Base-by-base conservation (phyloP, 2,329 filamentous ascomycete genomes). In the Aspergillus fructus region DNA sequence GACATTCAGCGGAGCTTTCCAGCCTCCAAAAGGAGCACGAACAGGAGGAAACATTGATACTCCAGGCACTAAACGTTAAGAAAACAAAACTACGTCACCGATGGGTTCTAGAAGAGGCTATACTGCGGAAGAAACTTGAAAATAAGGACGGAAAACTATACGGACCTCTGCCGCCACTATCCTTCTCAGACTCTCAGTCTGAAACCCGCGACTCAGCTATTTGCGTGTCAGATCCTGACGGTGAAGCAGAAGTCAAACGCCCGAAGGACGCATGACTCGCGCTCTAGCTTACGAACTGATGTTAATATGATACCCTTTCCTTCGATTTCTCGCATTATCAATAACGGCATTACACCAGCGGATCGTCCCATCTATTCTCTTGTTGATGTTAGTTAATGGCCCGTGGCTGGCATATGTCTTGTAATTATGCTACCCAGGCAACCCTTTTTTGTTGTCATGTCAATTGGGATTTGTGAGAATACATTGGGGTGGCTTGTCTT, bases 81-180 rank as follows among this genome's bases (percentile, higher is more conserved):
- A 71, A 74, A 59, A 60, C 54, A 8, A 67, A 64, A 15, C 56
- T 79, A 13, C 66, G 70, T 52, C 64, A 68, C 21, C 70, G 74
- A 30, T 79, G 77, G 77, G 66, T 68, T 48, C 64, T 78, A 13
- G 75, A 79, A 62, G 75, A 78, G 57, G 70, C 72, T n/a, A 73
- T 79, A 46, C 46, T 74, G 45, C 71, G 75, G 12, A 72, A 68
- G 27, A 72, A 69, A 40, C 63, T 78, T 11, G 76, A 79, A 63
- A 58, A 65, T 41, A 61, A 72, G 23, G 67, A 73, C 47, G 71
- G 70, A 8, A 62, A 69, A 43, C 62, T 64, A 11, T 77, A 76
- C 59, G 74, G 72, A 3, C 71, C 75, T 0, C 60, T 79, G 19
- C 76, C 76, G 8, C 68, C 68, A 12, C 56, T 77, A 6, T 67